phyloP scores from a whole-genome alignment of 208 protist genomes.

The Trypanosoma rangeli region DNA sequence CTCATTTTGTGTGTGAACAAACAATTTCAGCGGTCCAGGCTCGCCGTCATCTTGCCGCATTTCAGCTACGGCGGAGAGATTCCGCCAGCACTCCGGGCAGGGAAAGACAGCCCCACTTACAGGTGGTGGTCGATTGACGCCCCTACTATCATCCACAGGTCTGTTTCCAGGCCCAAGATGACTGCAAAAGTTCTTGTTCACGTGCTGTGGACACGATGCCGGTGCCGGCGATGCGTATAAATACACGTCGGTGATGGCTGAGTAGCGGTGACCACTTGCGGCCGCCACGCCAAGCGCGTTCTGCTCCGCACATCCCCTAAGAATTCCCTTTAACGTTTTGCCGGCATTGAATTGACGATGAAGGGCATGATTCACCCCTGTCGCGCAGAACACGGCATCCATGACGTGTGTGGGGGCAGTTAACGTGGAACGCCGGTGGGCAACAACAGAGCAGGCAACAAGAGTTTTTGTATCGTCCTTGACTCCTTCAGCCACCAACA shows the following conservation, averaged over 20 bases:
- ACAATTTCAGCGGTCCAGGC: constrained; percentile 44
- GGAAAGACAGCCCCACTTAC: constrained; percentile 44
- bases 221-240: constrained; percentile 29
- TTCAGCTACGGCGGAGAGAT: constrained; percentile 50
- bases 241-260: constrained; percentile 51
- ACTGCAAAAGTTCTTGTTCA: not conserved
- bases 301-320: constrained; percentile 89
- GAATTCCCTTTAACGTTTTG: constrained; percentile 57
- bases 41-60: constrained; percentile 32
- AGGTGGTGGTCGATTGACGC: not conserved
- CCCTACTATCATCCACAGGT: not conserved
- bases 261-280: constrained; percentile 62
- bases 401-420: not conserved
- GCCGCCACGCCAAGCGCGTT: constrained; percentile 82
- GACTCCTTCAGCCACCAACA: constrained; percentile 4
- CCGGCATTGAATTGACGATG: constrained; percentile 58
- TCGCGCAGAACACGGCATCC: constrained; percentile 23
- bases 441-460: constrained; percentile 31
- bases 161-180: not conserved
- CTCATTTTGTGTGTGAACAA: constrained; percentile 25
- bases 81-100: constrained; percentile 77
- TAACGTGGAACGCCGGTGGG: not conserved
- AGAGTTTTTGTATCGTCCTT: constrained; percentile 2
- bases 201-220: not conserved
- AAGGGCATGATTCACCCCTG: constrained; percentile 77